Evolutionary conservation across 177 flowering plant genomes (phyloP).

Genomic region (Vitis hybrid): DNA sequence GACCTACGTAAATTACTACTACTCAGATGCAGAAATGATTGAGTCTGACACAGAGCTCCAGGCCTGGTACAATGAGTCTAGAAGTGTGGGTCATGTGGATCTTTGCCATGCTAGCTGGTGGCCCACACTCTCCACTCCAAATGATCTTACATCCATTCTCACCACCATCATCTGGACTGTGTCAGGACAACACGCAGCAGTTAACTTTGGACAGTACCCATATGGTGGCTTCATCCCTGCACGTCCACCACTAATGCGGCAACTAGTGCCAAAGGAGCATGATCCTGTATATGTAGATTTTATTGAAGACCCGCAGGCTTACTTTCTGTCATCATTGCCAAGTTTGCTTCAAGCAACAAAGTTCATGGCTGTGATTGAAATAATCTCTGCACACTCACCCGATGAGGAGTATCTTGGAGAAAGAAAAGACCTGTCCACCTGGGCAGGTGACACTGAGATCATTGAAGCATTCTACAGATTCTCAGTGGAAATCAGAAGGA

Average conservation of each 20-base stretch:
- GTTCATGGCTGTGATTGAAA: constrained; percentile 95
- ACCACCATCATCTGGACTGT: constrained; percentile 90
- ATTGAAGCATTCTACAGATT: constrained; percentile 73
- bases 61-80: constrained; percentile 36
- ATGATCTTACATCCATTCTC: constrained; percentile 58
- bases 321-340: constrained; percentile 67
- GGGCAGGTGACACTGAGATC: constrained; percentile 76
- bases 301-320: constrained; percentile 67
- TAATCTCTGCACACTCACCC: constrained; percentile 89
- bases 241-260: constrained; percentile 84
- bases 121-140: constrained; percentile 22
- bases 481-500: constrained; percentile 61
- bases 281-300: constrained; percentile 70
- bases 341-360: constrained; percentile 71
- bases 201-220: constrained; percentile 95
- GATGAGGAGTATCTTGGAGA: constrained; percentile 97
- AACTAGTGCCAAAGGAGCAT: constrained; percentile 65
- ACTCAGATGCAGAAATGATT: constrained; percentile 20
- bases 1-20: constrained; percentile 39
- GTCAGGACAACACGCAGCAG: constrained; percentile 93
- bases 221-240: constrained; percentile 93
- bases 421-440: constrained; percentile 62
- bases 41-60: constrained; percentile 35
- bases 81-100: constrained; percentile 37
- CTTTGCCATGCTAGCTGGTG: constrained; percentile 35